These are phyloP conservation scores for Tulasnella sp. DNA, from an alignment of 768 basidiomycete genomes.

Conservation along the genomic window DNA sequence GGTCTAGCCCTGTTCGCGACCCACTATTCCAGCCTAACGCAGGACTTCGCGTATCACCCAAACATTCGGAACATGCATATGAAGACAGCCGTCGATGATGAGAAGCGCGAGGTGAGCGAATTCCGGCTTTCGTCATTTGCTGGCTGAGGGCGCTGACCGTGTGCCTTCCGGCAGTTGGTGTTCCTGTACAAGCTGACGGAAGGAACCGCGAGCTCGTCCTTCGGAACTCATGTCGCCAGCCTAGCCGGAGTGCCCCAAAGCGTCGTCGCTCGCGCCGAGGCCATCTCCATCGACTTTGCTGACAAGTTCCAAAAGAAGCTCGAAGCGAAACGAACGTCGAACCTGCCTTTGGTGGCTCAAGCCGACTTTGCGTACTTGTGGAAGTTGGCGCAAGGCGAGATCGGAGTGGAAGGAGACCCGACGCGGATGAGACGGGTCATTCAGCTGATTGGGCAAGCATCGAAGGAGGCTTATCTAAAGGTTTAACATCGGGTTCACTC, in stretches of 20 bases:
- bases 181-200: constrained; percentile 94
- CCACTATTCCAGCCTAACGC: constrained; percentile 92
- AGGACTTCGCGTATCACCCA: constrained; percentile 87
- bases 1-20: constrained; percentile 96
- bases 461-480: constrained; percentile 13
- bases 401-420: constrained; percentile 52
- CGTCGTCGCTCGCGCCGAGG: constrained; percentile 85
- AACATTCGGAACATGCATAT: constrained; percentile 95
- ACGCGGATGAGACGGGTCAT: constrained; percentile 55
- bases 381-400: constrained; percentile 31
- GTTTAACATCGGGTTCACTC: constrained; percentile 2
- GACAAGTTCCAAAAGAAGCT: constrained; percentile 79
- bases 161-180: constrained; percentile 55
- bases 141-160: neutral
- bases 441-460: constrained; percentile 34
- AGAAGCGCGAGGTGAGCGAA: constrained; percentile 69
- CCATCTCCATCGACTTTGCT: constrained; percentile 82
- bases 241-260: constrained; percentile 84
- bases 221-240: constrained; percentile 92
- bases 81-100: constrained; percentile 90
- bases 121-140: neutral
- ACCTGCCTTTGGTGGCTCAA: constrained; percentile 74
- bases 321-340: constrained; percentile 51
- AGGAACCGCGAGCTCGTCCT: constrained; percentile 82
- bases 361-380: constrained; percentile 86